Base-by-base conservation (phyloP, 345 rosid species). In the Dovyalis caffra region DNA sequence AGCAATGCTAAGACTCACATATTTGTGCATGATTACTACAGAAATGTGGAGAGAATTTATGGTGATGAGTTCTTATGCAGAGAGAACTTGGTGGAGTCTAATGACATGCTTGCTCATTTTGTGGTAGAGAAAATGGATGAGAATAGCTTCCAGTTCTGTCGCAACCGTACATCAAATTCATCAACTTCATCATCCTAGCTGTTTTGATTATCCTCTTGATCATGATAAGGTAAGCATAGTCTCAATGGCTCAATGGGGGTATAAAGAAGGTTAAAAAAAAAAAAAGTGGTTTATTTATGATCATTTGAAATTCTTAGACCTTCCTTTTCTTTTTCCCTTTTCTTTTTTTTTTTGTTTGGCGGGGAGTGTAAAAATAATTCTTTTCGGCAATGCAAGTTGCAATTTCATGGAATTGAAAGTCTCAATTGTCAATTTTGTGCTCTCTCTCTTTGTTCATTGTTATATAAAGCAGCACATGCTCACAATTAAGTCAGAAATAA, bases 61-160 rank as follows among this genome's bases (percentile, higher is more conserved):
- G 97, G 97, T 16, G 89, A 90, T 33, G 98, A 95, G 88, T 95
- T 95, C 79, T 77, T 95, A 87, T 95, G 99, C 38, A 75, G 85
- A 75, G 91, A 89, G 73, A 95, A 95, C 77, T 74, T 88, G 77
- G 91, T 95, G 81, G 98, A 87, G 64, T 60, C 79, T 51, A 86
- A 86, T 47, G 85, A 85, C 37, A 84, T 81, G 86, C 86, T 95
- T 28, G 99, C 93, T 4, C 99, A 95, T 88, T 95, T 90, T 84
- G 85, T 91, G 76, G 70, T 95, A 68, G 99, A 93, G 79, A 91
- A 81, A 69, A 87, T 89, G 93, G 92, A 88, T 62, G 88, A 87
- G 68, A 85, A 79, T 57, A 87, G 83, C 78, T 83, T 75, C 74
- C 83, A 85, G 35, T 91, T 84, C 83, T 91, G 96, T 63, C 83